Conservation (phyloP, 176 grass and related monocot species). For the Phoenix roebelenii region DNA sequence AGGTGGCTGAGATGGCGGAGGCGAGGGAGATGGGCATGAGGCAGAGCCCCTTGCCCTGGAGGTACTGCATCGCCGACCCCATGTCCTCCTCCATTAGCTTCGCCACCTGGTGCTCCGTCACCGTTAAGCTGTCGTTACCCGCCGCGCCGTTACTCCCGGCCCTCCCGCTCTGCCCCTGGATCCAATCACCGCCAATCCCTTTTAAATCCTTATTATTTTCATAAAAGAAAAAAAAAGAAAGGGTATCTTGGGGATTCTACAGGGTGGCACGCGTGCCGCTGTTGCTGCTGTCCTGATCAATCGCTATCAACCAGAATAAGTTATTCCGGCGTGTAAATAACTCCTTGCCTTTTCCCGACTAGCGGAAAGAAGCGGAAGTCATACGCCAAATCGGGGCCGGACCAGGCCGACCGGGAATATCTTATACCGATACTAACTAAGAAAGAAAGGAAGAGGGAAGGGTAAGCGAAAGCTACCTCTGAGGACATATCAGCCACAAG, state of each 20-base stretch:
- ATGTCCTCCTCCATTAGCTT: constrained; percentile 94
- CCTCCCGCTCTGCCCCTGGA: constrained; percentile 8
- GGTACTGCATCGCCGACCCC: constrained; percentile 94
- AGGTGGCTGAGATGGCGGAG: constrained; percentile 58
- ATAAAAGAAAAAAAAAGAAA: not conserved
- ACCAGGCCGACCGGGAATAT: too few species aligned
- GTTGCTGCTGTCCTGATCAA: constrained; percentile 10
- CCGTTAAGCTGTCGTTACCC: constrained; percentile 34
- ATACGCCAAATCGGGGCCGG: too few species aligned
- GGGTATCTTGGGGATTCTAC: constrained; percentile 19
- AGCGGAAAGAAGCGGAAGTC: too few species aligned
- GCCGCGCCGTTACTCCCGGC: constrained; percentile 22
- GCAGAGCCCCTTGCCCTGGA: constrained; percentile 92
- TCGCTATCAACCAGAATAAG: constrained; percentile 3
- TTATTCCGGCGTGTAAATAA: not conserved
- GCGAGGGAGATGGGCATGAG: constrained; percentile 92
- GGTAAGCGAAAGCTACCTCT: constrained; percentile 43
- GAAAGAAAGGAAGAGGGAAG: not conserved
- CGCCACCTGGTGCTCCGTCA: constrained; percentile 81
- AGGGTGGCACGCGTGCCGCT: constrained; percentile 30
- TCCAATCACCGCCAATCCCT: too few species aligned
- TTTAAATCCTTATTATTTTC: too few species aligned
- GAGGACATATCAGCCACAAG: constrained; percentile 55
- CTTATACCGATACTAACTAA: not conserved
- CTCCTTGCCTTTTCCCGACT: too few species aligned